Evolutionary conservation across 495 filamentous ascomycete genomes (phyloP).

Genomic region (Podospora tetraspora): DNA sequence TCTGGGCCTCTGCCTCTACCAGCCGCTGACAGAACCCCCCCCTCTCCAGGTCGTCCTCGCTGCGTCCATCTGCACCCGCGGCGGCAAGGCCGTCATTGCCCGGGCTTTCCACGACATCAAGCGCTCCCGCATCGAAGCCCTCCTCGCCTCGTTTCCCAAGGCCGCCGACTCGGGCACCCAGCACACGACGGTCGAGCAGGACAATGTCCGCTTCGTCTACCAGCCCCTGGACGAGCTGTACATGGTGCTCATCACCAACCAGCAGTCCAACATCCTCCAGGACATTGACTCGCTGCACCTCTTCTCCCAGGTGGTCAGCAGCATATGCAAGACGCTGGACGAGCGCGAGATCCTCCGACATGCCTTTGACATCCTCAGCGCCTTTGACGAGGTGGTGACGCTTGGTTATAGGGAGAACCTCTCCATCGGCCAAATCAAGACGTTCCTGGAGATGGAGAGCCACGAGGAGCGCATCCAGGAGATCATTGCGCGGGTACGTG

Average conservation of each 20-base stretch:
- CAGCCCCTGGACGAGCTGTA: conserved; percentile 98
- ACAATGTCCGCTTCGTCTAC: conserved; percentile 99
- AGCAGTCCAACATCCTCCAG: conserved; percentile 97
- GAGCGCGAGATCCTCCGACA: conserved; percentile 91
- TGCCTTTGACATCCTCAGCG: conserved; percentile 90
- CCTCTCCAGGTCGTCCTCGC: conserved; percentile 76
- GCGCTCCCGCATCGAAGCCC: conserved; percentile 88
- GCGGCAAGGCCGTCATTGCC: conserved; percentile 94
- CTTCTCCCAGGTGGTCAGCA: conserved; percentile 93
- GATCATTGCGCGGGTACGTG: conserved; percentile 80
- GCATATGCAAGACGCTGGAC: conserved; percentile 91
- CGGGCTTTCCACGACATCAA: conserved; percentile 96
- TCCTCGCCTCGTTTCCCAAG: conserved; percentile 94
- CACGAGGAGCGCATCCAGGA: conserved; percentile 98
- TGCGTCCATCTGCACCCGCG: conserved; percentile 96
- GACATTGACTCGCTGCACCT: conserved; percentile 97
- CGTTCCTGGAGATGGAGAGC: conserved; percentile 97
- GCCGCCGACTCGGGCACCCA: conserved; percentile 91
- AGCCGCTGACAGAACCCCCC: conserved; percentile 12
- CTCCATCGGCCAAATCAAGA: conserved; percentile 92
- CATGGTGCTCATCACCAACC: conserved; percentile 99
- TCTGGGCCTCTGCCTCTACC: background rate
- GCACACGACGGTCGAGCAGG: conserved; percentile 96
- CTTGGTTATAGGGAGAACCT: conserved; percentile 94
- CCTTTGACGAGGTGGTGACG: conserved; percentile 94